Evolutionary conservation across 495 filamentous ascomycete genomes (phyloP), one percentile per base, ranked within the genome.

Genomic region (Talaromyces nanjingensis): DNA sequence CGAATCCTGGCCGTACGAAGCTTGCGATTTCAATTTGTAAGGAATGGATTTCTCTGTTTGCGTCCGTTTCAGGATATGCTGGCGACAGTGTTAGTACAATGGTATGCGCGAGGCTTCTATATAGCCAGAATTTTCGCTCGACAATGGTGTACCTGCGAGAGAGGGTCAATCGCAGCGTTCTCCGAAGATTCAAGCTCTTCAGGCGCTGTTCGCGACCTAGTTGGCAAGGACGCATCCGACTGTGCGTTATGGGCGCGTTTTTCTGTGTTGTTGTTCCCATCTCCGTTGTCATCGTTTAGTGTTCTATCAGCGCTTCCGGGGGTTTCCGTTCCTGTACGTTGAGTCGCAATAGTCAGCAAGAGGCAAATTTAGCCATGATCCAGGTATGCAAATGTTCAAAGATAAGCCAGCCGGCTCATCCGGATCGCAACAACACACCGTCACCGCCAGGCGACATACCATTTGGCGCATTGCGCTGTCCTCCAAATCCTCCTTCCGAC

Each of bases 31-130:
- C 58, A 89, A 73, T 67, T 87, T 89, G 47, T 87, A 78, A 8
- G 87, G 83, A 60, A 90, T 85, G 16, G 85, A 84, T 61, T 84
- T 86, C 65, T 89, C 85, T 20, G 88, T 91, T 73, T 91, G 91
- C 59, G 90, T 92, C 68, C 91, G 87, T 71, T 89, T 84, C 61
- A 93, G 83, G 59, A 97, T 97, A 72, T 96, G 84, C 84, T 88
- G 68, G 34, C 64, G 56, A 60, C 42, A 63, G 61, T 65, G 65
- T 68, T 33, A 60, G 64, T 34, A 49, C 63, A 64, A 54, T 37
- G 33, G 9, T 27, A 64, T 67, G 62, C 52, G 59, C 64, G 31
- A 55, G 65, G 37, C 42, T 67, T 42, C 42, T 39, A 53, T 16
- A n/a, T 63, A 25, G 4, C 39, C 58, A 59, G 14, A 42, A 14